phyloP scores from a whole-genome alignment of 1,284 basidiomycete genomes.

The Ustilago curta region DNA sequence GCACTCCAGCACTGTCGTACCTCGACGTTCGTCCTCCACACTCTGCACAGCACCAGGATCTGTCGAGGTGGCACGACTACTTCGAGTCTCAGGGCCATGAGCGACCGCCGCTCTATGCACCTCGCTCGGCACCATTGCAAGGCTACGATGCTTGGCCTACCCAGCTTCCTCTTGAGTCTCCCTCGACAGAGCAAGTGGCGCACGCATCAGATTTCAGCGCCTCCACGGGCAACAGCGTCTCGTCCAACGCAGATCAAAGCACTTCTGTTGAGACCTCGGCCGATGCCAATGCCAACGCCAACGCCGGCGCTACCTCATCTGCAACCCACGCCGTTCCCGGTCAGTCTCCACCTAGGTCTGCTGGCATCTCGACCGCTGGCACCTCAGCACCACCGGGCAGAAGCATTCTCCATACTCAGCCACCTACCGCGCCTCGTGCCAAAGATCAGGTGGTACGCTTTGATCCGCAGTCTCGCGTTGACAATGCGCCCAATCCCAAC shows the following conservation, averaged over 20 bases:
- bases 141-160: constrained; percentile 48
- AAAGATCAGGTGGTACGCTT: constrained; percentile 46
- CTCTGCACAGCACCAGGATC: constrained; percentile 28
- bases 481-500: constrained; percentile 10
- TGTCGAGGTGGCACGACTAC: constrained; percentile 39
- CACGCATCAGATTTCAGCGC: neutral
- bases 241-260: constrained; percentile 19
- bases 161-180: constrained; percentile 7
- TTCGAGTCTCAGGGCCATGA: constrained; percentile 40
- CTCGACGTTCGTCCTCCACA: constrained; percentile 12
- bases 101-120: constrained; percentile 42
- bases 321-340: neutral
- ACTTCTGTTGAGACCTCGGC: constrained; percentile 14
- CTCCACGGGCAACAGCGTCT: constrained; percentile 4
- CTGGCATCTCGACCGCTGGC: neutral
- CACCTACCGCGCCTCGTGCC: constrained; percentile 12
- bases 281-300: too few species aligned
- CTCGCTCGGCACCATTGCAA: constrained; percentile 42
- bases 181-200: neutral
- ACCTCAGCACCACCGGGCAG: constrained; percentile 11
- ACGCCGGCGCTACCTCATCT: neutral
- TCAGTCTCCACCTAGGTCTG: constrained; percentile 5
- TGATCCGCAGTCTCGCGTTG: constrained; percentile 41
- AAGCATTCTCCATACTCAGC: constrained; percentile 43
- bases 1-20: constrained; percentile 13